A percentile compares a stretch with the other conserved stretches of the same genome.
These are phyloP conservation scores for Mycosphaerella arachidis DNA, from an alignment of 2,329 filamentous ascomycete genomes.

Conservation along the genomic window DNA sequence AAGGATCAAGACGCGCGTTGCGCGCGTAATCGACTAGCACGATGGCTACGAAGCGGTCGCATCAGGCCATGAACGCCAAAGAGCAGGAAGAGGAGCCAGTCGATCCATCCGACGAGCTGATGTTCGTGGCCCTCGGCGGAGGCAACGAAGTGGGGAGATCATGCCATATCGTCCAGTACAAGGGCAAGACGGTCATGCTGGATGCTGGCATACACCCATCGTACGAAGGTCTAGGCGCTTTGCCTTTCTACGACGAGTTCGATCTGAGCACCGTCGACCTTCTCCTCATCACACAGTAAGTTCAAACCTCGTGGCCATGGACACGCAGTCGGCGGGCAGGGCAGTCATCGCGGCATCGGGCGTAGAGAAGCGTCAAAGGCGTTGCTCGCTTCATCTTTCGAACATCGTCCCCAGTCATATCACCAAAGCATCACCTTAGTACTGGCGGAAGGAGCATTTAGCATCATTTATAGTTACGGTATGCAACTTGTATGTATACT, in stretches of 20 bases:
- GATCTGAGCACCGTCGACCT: conserved; percentile 96
- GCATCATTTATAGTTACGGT: conserved; percentile 32
- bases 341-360: conserved; percentile 18
- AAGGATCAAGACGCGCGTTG: not conserved
- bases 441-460: conserved; percentile 3
- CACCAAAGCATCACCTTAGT: not conserved
- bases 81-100: conserved; percentile 74
- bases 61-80: conserved; percentile 61
- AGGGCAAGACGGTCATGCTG: conserved; percentile 98
- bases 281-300: conserved; percentile 98
- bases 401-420: not conserved
- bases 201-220: conserved; percentile 96
- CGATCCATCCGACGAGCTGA: conserved; percentile 88
- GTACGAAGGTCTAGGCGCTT: conserved; percentile 85
- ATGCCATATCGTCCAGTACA: conserved; percentile 98
- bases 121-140: conserved; percentile 88
- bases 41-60: conserved; percentile 85
- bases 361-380: not conserved
- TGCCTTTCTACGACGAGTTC: conserved; percentile 98
- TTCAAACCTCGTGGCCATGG: conserved; percentile 28
- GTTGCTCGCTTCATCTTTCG: not conserved
- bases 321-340: not conserved
- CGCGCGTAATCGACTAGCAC: conserved; percentile 23
- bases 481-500: conserved; percentile 26
- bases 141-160: conserved; percentile 96